A percentile compares a stretch with the other conserved stretches of the same genome.
phyloP scores from a whole-genome alignment of 768 basidiomycete species.

The Trametes punicea region DNA sequence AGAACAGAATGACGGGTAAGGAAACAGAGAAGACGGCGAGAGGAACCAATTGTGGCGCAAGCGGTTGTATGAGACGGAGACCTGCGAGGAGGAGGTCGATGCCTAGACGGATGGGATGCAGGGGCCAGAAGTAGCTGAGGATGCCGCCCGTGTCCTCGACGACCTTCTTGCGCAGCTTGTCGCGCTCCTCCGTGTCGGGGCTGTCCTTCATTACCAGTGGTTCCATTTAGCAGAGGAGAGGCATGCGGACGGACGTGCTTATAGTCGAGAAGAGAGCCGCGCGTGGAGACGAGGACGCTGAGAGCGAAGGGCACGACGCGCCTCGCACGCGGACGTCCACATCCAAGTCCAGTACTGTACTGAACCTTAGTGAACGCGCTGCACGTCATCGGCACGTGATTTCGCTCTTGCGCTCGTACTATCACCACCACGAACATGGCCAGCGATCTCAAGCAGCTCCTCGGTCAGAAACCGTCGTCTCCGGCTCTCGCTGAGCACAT shows the following conservation, averaged over 20 bases:
- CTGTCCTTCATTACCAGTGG: neutral
- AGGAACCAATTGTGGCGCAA: conserved; percentile 64
- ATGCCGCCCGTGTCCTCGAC: conserved; percentile 18
- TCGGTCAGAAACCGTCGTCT: conserved; percentile 53
- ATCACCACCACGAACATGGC: conserved; percentile 22
- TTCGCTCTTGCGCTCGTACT: neutral
- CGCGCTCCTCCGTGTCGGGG: conserved; percentile 14
- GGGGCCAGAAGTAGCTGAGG: conserved; percentile 20
- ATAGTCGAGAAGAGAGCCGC: neutral
- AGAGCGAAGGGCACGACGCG: neutral
- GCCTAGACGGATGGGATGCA: conserved; percentile 26
- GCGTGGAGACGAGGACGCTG: neutral
- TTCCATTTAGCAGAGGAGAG: conserved; percentile 8
- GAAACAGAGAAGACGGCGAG: conserved; percentile 56
- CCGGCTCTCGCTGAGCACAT: conserved; percentile 43
- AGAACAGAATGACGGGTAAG: conserved; percentile 56
- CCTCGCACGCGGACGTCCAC: neutral
- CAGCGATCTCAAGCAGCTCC: conserved; percentile 34
- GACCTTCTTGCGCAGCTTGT: conserved; percentile 12
- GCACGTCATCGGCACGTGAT: conserved; percentile 15
- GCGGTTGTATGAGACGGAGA: conserved; percentile 43
- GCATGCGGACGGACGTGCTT: neutral
- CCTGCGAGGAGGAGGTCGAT: conserved; percentile 25
- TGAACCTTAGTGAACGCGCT: neutral
- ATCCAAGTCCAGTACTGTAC: neutral